Conservation (phyloP, 192 early-diverging fungal species). For the Chytriomyces hyalinus region DNA sequence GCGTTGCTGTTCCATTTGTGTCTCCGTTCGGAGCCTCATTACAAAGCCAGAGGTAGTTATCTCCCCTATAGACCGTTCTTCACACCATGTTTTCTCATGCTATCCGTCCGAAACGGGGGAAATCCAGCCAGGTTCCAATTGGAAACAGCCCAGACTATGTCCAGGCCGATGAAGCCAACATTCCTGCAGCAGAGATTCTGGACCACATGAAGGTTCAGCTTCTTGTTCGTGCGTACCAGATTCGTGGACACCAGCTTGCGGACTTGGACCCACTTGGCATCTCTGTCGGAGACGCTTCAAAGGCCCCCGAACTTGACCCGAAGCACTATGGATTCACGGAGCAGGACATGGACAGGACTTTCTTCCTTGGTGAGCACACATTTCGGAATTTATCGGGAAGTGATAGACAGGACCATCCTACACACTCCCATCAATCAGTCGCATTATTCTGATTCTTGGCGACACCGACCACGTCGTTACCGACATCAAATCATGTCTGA, state of each 20-base stretch:
- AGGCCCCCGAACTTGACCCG: conserved; percentile 82
- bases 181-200: conserved; percentile 72
- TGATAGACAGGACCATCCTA: conserved; percentile 35
- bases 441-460: too few relatives aligned
- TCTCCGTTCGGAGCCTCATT: conserved; percentile 30
- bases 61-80: too few relatives aligned
- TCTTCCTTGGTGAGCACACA: conserved; percentile 68
- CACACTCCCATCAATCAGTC: too few relatives aligned
- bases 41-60: too few relatives aligned
- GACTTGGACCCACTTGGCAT: conserved; percentile 95
- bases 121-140: too few relatives aligned
- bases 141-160: too few relatives aligned
- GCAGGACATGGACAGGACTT: conserved; percentile 87
- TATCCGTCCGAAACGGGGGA: too few relatives aligned
- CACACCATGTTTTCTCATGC: too few relatives aligned
- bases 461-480: too few relatives aligned
- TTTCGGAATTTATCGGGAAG: conserved; percentile 61
- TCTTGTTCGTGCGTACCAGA: conserved; percentile 91
- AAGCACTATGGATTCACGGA: conserved; percentile 95
- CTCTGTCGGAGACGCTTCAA: conserved; percentile 59
- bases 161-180: conserved; percentile 52
- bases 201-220: conserved; percentile 99
- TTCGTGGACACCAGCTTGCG: conserved; percentile 93
- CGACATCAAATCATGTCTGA: too few relatives aligned
- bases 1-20: conserved; percentile 63